Percentiles rank a stretch among this genome's conserved stretches.
phyloP scores from a whole-genome alignment of 768 basidiomycete species.

The Lentinus tigrinus region DNA sequence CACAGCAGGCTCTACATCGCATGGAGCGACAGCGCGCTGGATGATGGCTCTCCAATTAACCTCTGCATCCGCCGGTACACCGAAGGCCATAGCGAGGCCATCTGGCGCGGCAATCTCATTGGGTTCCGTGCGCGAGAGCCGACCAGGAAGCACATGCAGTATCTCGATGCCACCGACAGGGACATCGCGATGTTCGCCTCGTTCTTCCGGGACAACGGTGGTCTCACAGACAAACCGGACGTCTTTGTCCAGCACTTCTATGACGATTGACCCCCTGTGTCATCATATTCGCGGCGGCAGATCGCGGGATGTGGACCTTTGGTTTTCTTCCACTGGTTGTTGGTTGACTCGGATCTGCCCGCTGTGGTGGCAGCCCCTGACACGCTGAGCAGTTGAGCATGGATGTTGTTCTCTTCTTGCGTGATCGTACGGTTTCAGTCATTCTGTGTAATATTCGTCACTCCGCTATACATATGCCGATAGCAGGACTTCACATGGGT shows the following conservation, averaged over 20 bases:
- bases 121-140: conserved; percentile 4
- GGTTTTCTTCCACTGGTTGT: no score
- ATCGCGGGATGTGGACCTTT: not conserved
- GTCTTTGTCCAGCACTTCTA: not conserved
- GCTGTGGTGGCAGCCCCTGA: no score
- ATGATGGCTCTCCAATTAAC: not conserved
- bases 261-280: not conserved
- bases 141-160: conserved; percentile 1
- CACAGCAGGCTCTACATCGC: conserved; percentile 4
- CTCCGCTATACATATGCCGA: no score
- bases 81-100: not conserved
- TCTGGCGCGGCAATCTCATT: not conserved
- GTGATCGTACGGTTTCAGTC: no score
- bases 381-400: no score
- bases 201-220: not conserved
- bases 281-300: not conserved
- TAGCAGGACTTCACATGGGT: no score
- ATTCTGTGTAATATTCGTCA: no score
- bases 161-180: conserved; percentile 2
- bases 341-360: no score
- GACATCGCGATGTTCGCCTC: conserved; percentile 1
- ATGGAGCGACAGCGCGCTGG: not conserved
- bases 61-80: conserved; percentile 3
- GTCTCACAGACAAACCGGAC: not conserved
- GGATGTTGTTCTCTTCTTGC: no score